These are phyloP conservation scores for Claviceps sp. DNA, from an alignment of 2,329 filamentous ascomycete species.

Conservation along the genomic window DNA sequence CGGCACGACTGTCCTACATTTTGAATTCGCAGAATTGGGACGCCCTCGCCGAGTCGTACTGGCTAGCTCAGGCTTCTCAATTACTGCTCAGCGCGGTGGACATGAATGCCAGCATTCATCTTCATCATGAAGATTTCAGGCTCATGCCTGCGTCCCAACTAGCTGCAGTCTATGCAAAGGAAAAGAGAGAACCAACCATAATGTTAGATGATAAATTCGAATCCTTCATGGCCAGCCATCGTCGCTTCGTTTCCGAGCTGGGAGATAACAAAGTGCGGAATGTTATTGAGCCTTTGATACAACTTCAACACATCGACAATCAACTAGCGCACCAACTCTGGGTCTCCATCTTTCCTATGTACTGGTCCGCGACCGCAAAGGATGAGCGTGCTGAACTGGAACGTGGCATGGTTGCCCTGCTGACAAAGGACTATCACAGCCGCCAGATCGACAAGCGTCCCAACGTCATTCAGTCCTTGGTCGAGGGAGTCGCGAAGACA, in stretches of 20 bases:
- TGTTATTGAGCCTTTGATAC: slow-evolving; percentile 75
- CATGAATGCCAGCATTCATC: slow-evolving; percentile 61
- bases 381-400: slow-evolving; percentile 87
- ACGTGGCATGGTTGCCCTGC: slow-evolving; percentile 73
- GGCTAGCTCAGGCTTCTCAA: slow-evolving; percentile 90
- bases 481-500: slow-evolving; percentile 75
- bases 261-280: slow-evolving; percentile 80
- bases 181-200: slow-evolving; percentile 55
- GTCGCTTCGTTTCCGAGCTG: slow-evolving; percentile 71
- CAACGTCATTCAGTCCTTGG: slow-evolving; percentile 85
- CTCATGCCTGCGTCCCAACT: slow-evolving; percentile 61
- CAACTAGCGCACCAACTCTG: slow-evolving; percentile 79
- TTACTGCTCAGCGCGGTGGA: slow-evolving; percentile 85
- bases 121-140: slow-evolving; percentile 76
- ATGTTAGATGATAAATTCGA: slow-evolving; percentile 80
- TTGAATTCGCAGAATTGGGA: slow-evolving; percentile 94
- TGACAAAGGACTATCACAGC: slow-evolving; percentile 92
- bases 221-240: slow-evolving; percentile 60
- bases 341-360: slow-evolving; percentile 82
- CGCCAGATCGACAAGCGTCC: slow-evolving; percentile 89
- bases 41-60: slow-evolving; percentile 85
- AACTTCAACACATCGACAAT: slow-evolving; percentile 81
- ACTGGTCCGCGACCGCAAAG: slow-evolving; percentile 75
- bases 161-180: slow-evolving; percentile 60
- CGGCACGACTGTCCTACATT: slow-evolving; percentile 77